Evolutionary conservation across 768 basidiomycete species (phyloP).

Genomic region (Amanita brunnescens): DNA sequence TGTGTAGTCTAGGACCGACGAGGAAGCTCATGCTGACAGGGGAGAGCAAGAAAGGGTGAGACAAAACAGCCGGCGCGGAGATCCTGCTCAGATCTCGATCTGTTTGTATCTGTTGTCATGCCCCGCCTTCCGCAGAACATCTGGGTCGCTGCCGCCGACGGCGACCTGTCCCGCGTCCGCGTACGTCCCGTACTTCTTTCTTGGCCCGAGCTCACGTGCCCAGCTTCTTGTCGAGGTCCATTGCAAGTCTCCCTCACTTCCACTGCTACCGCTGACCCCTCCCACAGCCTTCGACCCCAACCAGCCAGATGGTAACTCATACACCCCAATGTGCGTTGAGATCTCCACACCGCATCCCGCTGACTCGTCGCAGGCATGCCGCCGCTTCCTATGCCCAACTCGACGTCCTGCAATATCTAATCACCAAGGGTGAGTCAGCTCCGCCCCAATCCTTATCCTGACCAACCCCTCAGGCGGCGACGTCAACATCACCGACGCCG

Average conservation of each 20-base stretch:
- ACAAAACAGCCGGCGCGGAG: conserved; percentile 9
- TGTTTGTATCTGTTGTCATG: conserved; percentile 18
- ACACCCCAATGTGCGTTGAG: conserved; percentile 65
- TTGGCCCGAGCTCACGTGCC: conserved; percentile 5
- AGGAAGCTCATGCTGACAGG: conserved; percentile 18
- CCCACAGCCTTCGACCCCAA: conserved; percentile 58
- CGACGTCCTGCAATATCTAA: conserved; percentile 66
- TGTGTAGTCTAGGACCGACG: conserved; percentile 11
- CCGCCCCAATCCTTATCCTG: conserved; percentile 7
- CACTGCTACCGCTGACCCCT: conserved; percentile 23
- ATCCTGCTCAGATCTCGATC: conserved; percentile 23
- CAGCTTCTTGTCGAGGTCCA: conserved; percentile 55
- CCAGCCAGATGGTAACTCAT: conserved; percentile 59
- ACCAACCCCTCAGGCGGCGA: conserved; percentile 53
- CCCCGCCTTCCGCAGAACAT: conserved; percentile 48
- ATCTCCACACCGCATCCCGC: conserved; percentile 9
- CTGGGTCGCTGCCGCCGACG: conserved; percentile 91
- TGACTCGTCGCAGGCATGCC: conserved; percentile 57
- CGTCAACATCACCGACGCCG: conserved; percentile 77
- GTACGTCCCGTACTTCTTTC: conserved; percentile 29
- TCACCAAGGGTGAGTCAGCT: conserved; percentile 46
- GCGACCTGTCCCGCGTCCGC: conserved; percentile 69
- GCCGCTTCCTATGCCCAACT: conserved; percentile 89
- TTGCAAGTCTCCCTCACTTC: conserved; percentile 32
- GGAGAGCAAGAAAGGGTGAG: conserved; percentile 10